Base-by-base conservation (phyloP, 1,284 basidiomycete genomes). In the Sanguinoderma infundibulare region DNA sequence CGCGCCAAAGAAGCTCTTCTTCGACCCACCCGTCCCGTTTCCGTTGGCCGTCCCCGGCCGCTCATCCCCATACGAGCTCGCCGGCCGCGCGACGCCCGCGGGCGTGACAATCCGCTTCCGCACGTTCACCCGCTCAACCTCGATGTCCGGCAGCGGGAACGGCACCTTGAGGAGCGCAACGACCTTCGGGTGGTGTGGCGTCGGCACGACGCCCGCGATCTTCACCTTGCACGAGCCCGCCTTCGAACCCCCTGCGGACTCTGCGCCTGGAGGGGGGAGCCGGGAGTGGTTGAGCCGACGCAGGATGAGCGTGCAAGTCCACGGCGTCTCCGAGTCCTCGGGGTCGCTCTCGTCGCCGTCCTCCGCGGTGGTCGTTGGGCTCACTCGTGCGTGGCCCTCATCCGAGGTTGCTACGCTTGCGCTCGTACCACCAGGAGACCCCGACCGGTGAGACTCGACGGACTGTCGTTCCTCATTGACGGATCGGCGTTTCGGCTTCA, bases 131-230 rank as follows among this genome's bases (percentile, higher is more conserved):
- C 71, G 77, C 67, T 90, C 87, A 5, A 93, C 79, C 67, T 90
- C 85, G 24, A 96, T 79, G 64, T 93, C 87, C 0, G 91, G 87
- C 0, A 98, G 81, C 0, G 92, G 90, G 74, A 90, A 94, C 9
- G 96, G 95, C 53, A 98, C 86, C 73, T 95, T 93, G 61, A 98
- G 83, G 77, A 96, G 87, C 36, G 90, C 92, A 32, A 98, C 91
- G 20, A 98, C 90, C 74, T 97, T 96, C 7, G 97, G 97, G 75
- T 98, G 97, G 74, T 98, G 95, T 17, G 96, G 96, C 1, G 96
- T 96, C 6, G 96, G 97, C 9, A 88, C 89, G 36, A 98, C 83
- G 28, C 91, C 94, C 12, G 89, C 95, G 10, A 92, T 83, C 72
- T 91, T 91, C 52, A 89, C 62, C 24, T 72, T 68, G 8, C 74